phyloP scores from a whole-genome alignment of 192 early-diverging fungal genomes.

The Rhizophagus clarus region DNA sequence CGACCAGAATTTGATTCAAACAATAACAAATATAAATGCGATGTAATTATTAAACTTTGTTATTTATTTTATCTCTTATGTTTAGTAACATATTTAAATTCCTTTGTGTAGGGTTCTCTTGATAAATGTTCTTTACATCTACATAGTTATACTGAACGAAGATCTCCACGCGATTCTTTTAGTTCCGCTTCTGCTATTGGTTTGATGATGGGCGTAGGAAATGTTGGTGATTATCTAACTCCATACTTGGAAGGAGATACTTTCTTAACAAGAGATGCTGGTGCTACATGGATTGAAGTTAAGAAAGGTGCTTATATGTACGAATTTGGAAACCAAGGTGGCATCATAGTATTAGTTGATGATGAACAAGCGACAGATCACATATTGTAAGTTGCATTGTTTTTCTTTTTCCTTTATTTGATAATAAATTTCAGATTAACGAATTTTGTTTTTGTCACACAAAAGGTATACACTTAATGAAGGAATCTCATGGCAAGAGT shows the following conservation, averaged over 20 bases:
- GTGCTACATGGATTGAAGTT: conserved; percentile 81
- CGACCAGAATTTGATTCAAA: not conserved
- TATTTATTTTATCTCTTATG: not conserved
- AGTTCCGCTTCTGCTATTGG: conserved; percentile 81
- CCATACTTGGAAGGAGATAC: conserved; percentile 74
- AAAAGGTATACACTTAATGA: conserved; percentile 60
- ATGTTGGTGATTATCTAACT: conserved; percentile 72
- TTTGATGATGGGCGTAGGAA: conserved; percentile 90
- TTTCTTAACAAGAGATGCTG: conserved; percentile 88
- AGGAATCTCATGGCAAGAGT: conserved; percentile 68
- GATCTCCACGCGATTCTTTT: conserved; percentile 75
- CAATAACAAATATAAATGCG: not conserved
- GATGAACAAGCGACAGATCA: conserved; percentile 64
- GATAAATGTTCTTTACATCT: conserved; percentile 71
- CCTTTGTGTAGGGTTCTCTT: conserved; percentile 14
- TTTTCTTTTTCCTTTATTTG: not conserved
- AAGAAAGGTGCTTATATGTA: conserved; percentile 85
- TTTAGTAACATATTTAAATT: not conserved
- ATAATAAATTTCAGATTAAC: not conserved
- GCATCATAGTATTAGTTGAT: conserved; percentile 83
- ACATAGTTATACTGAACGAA: conserved; percentile 86
- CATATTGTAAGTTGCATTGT: conserved; percentile 34
- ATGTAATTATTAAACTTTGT: not conserved
- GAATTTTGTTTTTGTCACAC: not conserved
- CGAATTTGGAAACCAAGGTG: conserved; percentile 94